A percentile compares a stretch with the other conserved stretches of the same genome.
These are phyloP conservation scores for Pneumocystis sp. DNA, from an alignment of 1,139 yeast species.

Conservation along the genomic window DNA sequence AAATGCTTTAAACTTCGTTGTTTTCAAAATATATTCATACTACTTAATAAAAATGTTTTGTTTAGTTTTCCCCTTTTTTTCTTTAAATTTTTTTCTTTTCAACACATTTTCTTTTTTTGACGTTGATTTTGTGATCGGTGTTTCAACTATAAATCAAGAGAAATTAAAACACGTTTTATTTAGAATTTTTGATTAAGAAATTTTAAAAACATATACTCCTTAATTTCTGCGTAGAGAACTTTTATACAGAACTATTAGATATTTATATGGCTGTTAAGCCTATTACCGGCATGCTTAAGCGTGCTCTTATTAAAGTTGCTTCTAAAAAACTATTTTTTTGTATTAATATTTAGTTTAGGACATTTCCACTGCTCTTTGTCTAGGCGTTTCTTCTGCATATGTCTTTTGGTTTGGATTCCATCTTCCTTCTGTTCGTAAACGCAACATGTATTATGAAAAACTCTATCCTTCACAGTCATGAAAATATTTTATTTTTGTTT, in stretches of 20 bases:
- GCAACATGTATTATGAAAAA: conserved; percentile 12
- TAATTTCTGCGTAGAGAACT: background rate
- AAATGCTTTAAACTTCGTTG: no score
- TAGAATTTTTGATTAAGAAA: background rate
- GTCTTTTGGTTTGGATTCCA: conserved; percentile 13
- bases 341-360: background rate
- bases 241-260: background rate
- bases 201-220: background rate
- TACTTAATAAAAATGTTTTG: no score
- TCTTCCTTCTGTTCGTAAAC: conserved; percentile 12
- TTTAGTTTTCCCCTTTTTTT: no score
- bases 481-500: background rate
- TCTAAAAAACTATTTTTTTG: background rate
- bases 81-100: no score
- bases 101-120: no score
- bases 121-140: no score
- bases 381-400: conserved; percentile 11
- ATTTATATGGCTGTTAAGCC: conserved; percentile 1
- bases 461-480: background rate
- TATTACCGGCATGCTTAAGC: conserved; percentile 6
- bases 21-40: no score
- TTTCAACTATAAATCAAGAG: background rate
- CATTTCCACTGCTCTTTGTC: conserved; percentile 6
- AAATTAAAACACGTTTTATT: no score
- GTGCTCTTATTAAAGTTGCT: conserved; percentile 8